These are phyloP conservation scores for Colletotrichum costaricense DNA, from an alignment of 2,329 filamentous ascomycete species.

Conservation along the genomic window DNA sequence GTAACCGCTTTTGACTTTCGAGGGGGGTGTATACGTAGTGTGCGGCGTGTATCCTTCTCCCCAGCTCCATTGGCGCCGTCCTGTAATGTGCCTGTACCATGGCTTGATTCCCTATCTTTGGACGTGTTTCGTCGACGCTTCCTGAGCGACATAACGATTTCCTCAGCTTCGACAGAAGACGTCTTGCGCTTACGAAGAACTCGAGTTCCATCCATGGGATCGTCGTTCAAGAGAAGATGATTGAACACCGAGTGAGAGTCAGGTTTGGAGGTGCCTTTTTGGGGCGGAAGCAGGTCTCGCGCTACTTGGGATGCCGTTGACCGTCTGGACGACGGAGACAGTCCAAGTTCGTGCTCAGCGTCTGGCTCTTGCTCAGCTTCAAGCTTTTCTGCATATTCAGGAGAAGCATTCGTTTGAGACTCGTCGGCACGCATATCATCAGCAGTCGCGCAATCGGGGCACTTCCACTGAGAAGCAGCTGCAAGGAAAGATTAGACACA, in stretches of 20 bases:
- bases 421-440: background rate
- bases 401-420: background rate
- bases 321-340: conserved; percentile 57
- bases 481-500: background rate
- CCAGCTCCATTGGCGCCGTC: conserved; percentile 42
- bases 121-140: conserved; percentile 64
- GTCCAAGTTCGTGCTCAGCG: background rate
- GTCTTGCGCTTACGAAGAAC: conserved; percentile 87
- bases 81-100: conserved; percentile 48
- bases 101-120: conserved; percentile 51
- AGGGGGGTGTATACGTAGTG: conserved; percentile 65
- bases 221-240: conserved; percentile 76
- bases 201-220: conserved; percentile 80
- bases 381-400: background rate
- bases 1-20: conserved; percentile 53
- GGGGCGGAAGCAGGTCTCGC: conserved; percentile 77
- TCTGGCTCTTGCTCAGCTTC: conserved; percentile 1
- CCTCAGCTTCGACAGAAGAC: conserved; percentile 74
- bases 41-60: conserved; percentile 60
- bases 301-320: conserved; percentile 74
- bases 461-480: conserved; percentile 62
- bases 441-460: conserved; percentile 55
- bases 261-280: conserved; percentile 71
- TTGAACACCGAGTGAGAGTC: conserved; percentile 84
- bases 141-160: conserved; percentile 61